Base-by-base conservation (phyloP, 495 filamentous ascomycete genomes). In the Penicillium mononematosum region DNA sequence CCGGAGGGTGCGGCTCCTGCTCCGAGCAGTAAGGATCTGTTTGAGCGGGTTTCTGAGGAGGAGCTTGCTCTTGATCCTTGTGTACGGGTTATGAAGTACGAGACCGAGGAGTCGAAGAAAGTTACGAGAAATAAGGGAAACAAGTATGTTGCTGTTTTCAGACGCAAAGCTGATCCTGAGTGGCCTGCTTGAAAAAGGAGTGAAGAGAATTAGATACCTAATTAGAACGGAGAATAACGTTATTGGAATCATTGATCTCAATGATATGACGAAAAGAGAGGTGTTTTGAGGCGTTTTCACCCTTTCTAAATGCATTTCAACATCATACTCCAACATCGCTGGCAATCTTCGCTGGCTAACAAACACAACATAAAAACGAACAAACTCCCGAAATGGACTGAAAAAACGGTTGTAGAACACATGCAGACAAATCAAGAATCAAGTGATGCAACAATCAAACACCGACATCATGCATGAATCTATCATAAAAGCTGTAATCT, bases 81-180 rank as follows among this genome's bases (percentile, higher is more conserved):
- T 69, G 89, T 96, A 16, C 70, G 70, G 55, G 80, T 92, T 38
- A 97, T 98, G 91, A 83, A 71, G 70, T 83, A 74, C 36, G 91
- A 90, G 72, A 98, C 94, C 2, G 94, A 98, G 72, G 94, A 98
- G 78, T 91, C 93, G 47, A 96, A 96, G 80, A 98, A 98, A 76
- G 94, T 98, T 7, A 84, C 86, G 58, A 84, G 94, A 69, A 94
- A 97, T 75, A 83, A 87, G 43, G 94, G 95, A 0, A 80, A 78
- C 58, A 98, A 97, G 74, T 92, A 87, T 70, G 87, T 97, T 39
- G 91, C 89, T 45, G 83, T 92, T 25, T 98, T 90, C 71, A 80
- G 87, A 67, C 83, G 94, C 59, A 75, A 87, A 68, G 86, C 85
- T 65, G 88, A 96, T 78, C 92, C 90, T 4, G 81, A 81, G 43